Evolutionary conservation across 768 basidiomycete species (phyloP), one percentile per base, ranked within the genome.

Genomic region (Collybia mongolica): DNA sequence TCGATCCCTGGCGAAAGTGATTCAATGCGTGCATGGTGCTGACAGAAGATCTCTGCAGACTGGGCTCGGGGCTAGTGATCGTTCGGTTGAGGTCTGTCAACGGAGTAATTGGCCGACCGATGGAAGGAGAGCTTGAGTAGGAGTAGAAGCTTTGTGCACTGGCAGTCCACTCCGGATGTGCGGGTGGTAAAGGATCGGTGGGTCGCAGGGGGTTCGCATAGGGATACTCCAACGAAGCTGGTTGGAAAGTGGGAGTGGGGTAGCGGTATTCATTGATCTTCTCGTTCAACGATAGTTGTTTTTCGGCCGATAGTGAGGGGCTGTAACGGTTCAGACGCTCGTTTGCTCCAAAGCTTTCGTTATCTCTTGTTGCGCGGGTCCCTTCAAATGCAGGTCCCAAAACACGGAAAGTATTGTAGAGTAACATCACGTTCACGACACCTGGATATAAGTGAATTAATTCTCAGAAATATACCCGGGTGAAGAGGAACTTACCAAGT

Each of bases 321-420:
- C 47, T 54, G 17, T 54, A 57, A 20, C 61, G 55, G 22, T 61
- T 61, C 15, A 57, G 37, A 24, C 48, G 49, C 7, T 48, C 56
- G 14, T 60, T 46, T 11, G 66, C 54, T 37, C 61, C 63, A 38
- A 67, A 66, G 22, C 70, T 70, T 44, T 69, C 65, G 28, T 38
- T 28, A 35, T 59, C 44, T 44, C 65, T 70, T 39, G 56, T 65
- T 44, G 58, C 63, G 24, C 62, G 65, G n/a, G 65, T 60, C 18
- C 55, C 52, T 51, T 75, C 67, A 56, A 84, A 75, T 19, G 77
- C 77, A 20, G 79, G 79, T 7, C 73, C 70, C 28, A 90, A 67
- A 44, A 86, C 74, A 8, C 81, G 78, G 60, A 88, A 79, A 8
- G 83, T 87, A 60, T 85, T 87, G 69, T 77, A 81, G 23, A 89